Evolutionary conservation across 495 filamentous ascomycete genomes (phyloP), one percentile per base, ranked within the genome.

Genomic region (Xylaria intraflava): DNA sequence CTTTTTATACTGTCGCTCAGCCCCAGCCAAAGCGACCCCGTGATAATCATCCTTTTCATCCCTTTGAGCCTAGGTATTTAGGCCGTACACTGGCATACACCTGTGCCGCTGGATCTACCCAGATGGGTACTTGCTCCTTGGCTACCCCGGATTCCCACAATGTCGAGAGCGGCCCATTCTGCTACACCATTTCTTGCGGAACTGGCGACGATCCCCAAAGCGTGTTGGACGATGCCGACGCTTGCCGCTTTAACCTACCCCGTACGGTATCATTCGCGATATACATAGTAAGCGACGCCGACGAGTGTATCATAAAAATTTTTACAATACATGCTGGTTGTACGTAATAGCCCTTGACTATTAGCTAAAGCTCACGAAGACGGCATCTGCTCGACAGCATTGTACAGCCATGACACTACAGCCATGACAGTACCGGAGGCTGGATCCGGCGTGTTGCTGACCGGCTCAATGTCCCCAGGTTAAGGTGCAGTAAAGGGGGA

Each of bases 21-120:
- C 41, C 56, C 57, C 61, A 55, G 54, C 23, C 53, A 43, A 53
- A 24, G 39, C 24, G 56, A 31, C 55, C 64, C 50, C 64, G 64
- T 66, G 64, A 66, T 64, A 40, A 57, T 57, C 62, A 55, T 51
- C 35, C 39, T 53, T 53, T 53, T 53, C 43, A 53, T 17, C 2
- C 40, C 51, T 33, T 44, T 53, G 40, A 14, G 42, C 35, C 27
- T 52, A 36, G 27, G 27, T 9, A 29, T 29, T n/a, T n/a, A n/a
- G n/a, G n/a, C n/a, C n/a, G n/a, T n/a, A n/a, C n/a, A n/a, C n/a
- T n/a, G n/a, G n/a, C n/a, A n/a, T n/a, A n/a, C n/a, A n/a, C n/a
- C n/a, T n/a, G n/a, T 43, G 44, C 39, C 56, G 55, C 33, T 49
- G 38, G 51, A 56, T 53, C 42, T 50, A 20, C 44, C 30, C 27